phyloP scores from a whole-genome alignment of 31 red algal genomes.

The Asparagopsis taxiformis region DNA sequence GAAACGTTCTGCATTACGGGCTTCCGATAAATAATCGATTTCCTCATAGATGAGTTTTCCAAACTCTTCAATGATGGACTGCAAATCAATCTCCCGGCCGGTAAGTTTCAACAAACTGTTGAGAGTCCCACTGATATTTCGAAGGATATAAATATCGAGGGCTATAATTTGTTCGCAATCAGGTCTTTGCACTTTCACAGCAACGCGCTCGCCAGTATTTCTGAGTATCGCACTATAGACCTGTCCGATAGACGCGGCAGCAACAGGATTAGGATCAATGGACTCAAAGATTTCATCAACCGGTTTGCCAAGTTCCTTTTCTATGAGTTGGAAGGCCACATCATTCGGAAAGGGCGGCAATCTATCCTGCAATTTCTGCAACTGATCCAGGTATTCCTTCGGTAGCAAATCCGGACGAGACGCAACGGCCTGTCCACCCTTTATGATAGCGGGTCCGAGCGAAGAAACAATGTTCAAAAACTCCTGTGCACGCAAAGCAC shows the following conservation, averaged over 20 bases:
- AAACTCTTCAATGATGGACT: constrained; percentile 95
- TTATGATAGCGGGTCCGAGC: constrained; percentile 97
- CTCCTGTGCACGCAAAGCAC: constrained; percentile 72
- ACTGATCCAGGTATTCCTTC: constrained; percentile 91
- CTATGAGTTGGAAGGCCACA: constrained; percentile 81
- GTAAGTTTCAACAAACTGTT: constrained; percentile 76
- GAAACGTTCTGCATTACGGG: constrained; percentile 91
- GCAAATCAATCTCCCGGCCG: constrained; percentile 90
- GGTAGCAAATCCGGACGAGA: constrained; percentile 97
- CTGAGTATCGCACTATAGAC: constrained; percentile 85
- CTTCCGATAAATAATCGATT: constrained; percentile 96
- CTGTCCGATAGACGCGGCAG: constrained; percentile 97
- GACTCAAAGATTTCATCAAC: constrained; percentile 79
- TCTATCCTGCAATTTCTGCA: constrained; percentile 98
- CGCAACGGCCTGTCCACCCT: constrained; percentile 94
- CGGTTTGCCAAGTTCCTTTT: constrained; percentile 80
- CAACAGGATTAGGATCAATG: constrained; percentile 93
- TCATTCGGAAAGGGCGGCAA: constrained; percentile 94
- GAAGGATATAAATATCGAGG: constrained; percentile 92
- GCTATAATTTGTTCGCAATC: constrained; percentile 95
- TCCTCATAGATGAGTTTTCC: constrained; percentile 99
- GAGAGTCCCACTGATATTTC: constrained; percentile 79
- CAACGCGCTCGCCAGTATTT: constrained; percentile 80
- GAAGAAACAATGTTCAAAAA: constrained; percentile 88
- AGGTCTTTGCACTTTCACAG: constrained; percentile 95